These are phyloP conservation scores for Fusarium citri DNA, from an alignment of 2,329 filamentous ascomycete species.

Conservation along the genomic window DNA sequence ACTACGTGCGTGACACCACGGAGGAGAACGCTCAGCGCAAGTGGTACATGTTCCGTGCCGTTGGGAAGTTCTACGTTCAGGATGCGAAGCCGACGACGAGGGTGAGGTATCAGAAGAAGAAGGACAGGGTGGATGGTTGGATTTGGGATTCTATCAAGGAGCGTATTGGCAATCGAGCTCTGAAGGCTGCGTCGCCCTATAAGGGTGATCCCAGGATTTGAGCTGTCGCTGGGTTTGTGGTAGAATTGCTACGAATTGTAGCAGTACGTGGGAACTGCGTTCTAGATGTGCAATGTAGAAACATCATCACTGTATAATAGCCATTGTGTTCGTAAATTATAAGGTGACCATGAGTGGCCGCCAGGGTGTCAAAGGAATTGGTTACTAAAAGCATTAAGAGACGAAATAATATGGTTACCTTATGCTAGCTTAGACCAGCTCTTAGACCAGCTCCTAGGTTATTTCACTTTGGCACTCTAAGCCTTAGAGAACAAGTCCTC, in stretches of 20 bases:
- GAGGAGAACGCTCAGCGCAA: constrained; percentile 50
- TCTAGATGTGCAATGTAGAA: background rate
- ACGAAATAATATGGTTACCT: background rate
- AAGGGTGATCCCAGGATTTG: constrained; percentile 3
- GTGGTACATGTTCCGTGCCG: constrained; percentile 57
- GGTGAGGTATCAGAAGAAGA: constrained; percentile 45
- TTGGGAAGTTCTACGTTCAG: constrained; percentile 55
- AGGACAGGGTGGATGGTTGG: constrained; percentile 53
- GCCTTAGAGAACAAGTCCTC: background rate
- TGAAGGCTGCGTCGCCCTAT: constrained; percentile 16
- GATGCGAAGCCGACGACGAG: constrained; percentile 37
- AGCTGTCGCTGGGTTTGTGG: background rate
- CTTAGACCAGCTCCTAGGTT: background rate
- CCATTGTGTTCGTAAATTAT: background rate
- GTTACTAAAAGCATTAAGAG: background rate
- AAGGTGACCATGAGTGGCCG: background rate
- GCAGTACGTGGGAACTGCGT: background rate
- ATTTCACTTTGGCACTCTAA: background rate
- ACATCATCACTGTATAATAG: background rate
- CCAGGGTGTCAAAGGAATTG: background rate
- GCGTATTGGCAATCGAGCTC: constrained; percentile 46
- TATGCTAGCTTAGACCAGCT: background rate
- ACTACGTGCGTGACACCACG: constrained; percentile 53
- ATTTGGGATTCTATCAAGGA: constrained; percentile 55
- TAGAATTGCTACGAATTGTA: background rate